Evolutionary conservation across 441 rosid genomes (phyloP).

Genomic region (Brassica hybrid): DNA sequence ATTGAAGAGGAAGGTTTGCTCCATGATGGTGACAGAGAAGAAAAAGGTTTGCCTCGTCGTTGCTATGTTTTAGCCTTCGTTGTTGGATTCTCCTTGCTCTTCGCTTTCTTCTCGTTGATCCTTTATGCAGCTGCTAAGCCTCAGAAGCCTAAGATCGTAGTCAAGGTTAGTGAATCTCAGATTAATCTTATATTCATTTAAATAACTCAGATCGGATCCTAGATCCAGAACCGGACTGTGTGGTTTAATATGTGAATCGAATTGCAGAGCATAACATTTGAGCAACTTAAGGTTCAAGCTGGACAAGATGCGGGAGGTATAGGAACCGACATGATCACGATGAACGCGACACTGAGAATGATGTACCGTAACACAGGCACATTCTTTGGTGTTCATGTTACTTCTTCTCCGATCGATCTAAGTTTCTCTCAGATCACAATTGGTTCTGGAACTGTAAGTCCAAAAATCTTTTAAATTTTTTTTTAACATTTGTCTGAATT

Average conservation of each 20-base stretch:
- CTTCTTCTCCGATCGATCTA: constrained; percentile 81
- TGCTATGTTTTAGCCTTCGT: constrained; percentile 76
- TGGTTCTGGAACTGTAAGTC: constrained; percentile 81
- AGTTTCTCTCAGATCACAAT: constrained; percentile 65
- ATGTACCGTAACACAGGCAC: constrained; percentile 84
- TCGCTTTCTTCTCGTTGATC: constrained; percentile 77
- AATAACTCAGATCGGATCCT: constrained; percentile 6
- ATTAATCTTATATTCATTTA: background rate
- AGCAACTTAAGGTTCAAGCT: constrained; percentile 83
- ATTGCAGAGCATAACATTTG: constrained; percentile 73
- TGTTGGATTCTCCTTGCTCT: constrained; percentile 70
- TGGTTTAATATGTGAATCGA: background rate
- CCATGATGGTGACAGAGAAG: constrained; percentile 61
- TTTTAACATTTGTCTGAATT: constrained; percentile 3
- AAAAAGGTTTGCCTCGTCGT: constrained; percentile 63
- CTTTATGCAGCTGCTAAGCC: constrained; percentile 84
- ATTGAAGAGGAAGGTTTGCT: constrained; percentile 95
- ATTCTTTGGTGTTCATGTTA: constrained; percentile 91
- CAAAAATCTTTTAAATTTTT: background rate
- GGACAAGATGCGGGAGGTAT: constrained; percentile 86
- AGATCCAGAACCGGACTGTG: background rate
- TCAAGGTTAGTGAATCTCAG: constrained; percentile 53
- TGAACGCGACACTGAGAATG: constrained; percentile 78
- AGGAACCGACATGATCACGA: constrained; percentile 83
- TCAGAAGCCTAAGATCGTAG: constrained; percentile 79